These are phyloP conservation scores for Pinus taeda DNA, from an alignment of 75 land plant genomes.

Conservation along the genomic window DNA sequence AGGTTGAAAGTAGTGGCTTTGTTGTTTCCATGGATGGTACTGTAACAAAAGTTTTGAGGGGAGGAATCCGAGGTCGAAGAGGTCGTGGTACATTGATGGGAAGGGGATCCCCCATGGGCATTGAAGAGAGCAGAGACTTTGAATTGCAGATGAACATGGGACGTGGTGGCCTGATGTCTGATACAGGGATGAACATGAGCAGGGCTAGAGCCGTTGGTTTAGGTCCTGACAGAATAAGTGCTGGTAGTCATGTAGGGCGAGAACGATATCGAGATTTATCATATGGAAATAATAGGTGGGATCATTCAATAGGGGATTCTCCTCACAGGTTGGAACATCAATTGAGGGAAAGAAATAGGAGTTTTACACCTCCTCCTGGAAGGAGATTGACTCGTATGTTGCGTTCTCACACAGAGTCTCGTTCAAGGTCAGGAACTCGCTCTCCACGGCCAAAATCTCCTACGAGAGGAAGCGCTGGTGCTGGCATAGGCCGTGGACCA, in stretches of 20 bases:
- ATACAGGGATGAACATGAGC: not conserved
- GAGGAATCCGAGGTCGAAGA: conserved; percentile 19
- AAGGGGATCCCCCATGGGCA: conserved; percentile 26
- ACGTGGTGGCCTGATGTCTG: conserved; percentile 1
- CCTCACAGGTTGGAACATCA: conserved; percentile 7
- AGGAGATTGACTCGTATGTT: conserved; percentile 13
- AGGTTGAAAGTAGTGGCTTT: conserved; percentile 70
- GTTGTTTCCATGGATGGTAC: conserved; percentile 66
- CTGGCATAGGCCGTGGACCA: conserved; percentile 9
- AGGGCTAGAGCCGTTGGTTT: conserved; percentile 10
- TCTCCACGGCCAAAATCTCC: conserved; percentile 31
- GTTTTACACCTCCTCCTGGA: conserved; percentile 29
- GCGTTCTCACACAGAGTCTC: conserved; percentile 26
- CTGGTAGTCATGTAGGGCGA: conserved; percentile 9
- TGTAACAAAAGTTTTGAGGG: conserved; percentile 31
- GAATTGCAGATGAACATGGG: conserved; percentile 16
- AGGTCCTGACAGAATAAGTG: conserved; percentile 11
- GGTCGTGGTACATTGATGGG: conserved; percentile 9
- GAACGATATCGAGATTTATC: conserved; percentile 21
- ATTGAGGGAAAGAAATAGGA: conserved; percentile 24
- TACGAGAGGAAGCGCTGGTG: conserved; percentile 30
- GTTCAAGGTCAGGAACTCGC: conserved; percentile 43
- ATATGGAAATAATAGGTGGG: conserved; percentile 22
- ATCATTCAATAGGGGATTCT: conserved; percentile 18
- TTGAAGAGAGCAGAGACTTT: conserved; percentile 18